Percentiles rank a stretch among this genome's conserved stretches.
These are phyloP conservation scores for Amoebophrya sp. DNA, from an alignment of 169 alveolate genomes.

Conservation along the genomic window DNA sequence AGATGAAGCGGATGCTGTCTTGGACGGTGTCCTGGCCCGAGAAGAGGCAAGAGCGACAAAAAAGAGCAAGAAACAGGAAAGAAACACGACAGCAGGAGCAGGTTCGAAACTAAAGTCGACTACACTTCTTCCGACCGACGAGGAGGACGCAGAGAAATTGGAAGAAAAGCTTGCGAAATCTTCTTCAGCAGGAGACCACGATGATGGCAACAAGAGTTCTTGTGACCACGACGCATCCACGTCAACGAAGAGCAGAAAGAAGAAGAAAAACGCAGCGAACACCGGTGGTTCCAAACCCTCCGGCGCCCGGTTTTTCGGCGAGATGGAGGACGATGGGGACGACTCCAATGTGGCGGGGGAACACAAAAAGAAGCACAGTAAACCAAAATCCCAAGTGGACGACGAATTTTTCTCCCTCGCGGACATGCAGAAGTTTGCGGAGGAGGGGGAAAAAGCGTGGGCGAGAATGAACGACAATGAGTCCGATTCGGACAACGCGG, in stretches of 20 bases:
- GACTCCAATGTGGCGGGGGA: background rate
- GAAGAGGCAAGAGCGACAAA: too few relatives aligned
- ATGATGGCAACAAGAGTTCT: too few relatives aligned
- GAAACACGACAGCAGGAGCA: too few relatives aligned
- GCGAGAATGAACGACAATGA: background rate
- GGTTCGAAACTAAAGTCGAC: too few relatives aligned
- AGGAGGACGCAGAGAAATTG: conserved; percentile 21
- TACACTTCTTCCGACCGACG: too few relatives aligned
- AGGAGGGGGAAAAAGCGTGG: conserved; percentile 14
- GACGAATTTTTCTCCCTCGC: background rate
- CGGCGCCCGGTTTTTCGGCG: background rate
- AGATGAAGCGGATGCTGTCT: too few relatives aligned
- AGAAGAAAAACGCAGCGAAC: background rate
- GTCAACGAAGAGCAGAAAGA: background rate
- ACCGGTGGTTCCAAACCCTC: background rate
- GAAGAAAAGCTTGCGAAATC: background rate
- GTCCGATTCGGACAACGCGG: background rate
- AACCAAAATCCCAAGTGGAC: background rate
- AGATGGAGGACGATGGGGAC: background rate
- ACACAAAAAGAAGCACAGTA: background rate
- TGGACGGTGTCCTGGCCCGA: too few relatives aligned
- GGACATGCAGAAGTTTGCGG: background rate
- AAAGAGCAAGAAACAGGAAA: too few relatives aligned
- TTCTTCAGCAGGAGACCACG: too few relatives aligned
- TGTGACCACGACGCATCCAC: too few relatives aligned